These are phyloP conservation scores for Lomentospora prolificans DNA, from an alignment of 2,329 filamentous ascomycete genomes.

Conservation along the genomic window DNA sequence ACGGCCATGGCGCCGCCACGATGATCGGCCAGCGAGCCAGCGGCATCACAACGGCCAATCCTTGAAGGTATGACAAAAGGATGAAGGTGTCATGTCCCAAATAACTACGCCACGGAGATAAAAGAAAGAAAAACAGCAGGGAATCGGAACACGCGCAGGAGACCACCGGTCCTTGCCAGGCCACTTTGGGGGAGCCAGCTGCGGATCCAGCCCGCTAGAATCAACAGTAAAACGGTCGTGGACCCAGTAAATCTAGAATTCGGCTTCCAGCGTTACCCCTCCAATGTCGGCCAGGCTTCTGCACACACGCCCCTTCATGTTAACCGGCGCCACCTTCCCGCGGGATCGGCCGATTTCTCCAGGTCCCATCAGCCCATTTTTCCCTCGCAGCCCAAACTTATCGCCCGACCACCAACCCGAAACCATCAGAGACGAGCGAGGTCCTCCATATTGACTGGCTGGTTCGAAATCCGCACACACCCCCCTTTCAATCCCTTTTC, in stretches of 20 bases:
- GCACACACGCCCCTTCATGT: not conserved
- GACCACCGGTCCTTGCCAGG: not conserved
- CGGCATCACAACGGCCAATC: not conserved
- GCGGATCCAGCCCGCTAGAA: too few relatives aligned
- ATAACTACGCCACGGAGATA: not conserved
- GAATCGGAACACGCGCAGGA: not conserved
- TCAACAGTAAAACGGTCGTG: not conserved
- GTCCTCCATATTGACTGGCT: not conserved
- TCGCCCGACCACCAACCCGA: slow-evolving; percentile 19
- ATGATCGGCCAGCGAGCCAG: not conserved
- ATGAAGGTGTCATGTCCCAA: too few relatives aligned
- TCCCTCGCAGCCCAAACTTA: slow-evolving; percentile 23
- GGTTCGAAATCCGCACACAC: not conserved
- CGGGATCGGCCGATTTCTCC: slow-evolving; percentile 25
- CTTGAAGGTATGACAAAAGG: too few relatives aligned
- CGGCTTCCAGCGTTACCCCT: not conserved
- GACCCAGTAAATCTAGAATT: not conserved
- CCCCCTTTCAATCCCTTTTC: not conserved
- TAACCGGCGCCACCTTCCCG: slow-evolving; percentile 4
- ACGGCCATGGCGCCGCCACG: not conserved
- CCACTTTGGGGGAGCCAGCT: not conserved
- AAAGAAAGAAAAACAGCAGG: not conserved
- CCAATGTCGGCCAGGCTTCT: not conserved
- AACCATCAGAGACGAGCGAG: slow-evolving; percentile 1
- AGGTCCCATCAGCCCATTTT: slow-evolving; percentile 24